Evolutionary conservation across 2,329 filamentous ascomycete species (phyloP).

Genomic region (Colletotrichum graminicola): DNA sequence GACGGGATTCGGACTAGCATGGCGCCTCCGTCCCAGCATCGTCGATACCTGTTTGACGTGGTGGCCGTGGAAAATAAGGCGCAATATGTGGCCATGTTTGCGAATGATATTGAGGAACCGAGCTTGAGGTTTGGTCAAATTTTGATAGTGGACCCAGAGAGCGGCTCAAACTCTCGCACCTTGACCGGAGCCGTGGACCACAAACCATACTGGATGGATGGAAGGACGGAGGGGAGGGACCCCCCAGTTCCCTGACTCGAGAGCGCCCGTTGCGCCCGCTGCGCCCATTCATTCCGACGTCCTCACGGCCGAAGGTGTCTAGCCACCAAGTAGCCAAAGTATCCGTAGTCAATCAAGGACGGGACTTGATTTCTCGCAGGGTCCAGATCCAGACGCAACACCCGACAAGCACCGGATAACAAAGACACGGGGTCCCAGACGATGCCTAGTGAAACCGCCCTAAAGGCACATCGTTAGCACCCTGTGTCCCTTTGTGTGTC

Average conservation of each 20-base stretch:
- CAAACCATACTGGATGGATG: neutral
- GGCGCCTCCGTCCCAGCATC: constrained; percentile 26
- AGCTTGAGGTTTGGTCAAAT: neutral
- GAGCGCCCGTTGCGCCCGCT: constrained; percentile 25
- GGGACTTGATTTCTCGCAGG: constrained; percentile 14
- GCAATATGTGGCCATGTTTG: neutral
- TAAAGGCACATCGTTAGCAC: neutral
- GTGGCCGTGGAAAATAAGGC: neutral
- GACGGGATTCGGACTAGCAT: constrained; percentile 30
- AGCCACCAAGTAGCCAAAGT: neutral
- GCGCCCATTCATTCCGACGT: constrained; percentile 8
- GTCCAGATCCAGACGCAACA: neutral
- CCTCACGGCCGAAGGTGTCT: constrained; percentile 16
- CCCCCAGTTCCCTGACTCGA: constrained; percentile 34
- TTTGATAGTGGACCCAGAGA: constrained; percentile 18
- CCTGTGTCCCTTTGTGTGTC: neutral
- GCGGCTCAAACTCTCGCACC: constrained; percentile 37
- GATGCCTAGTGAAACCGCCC: constrained; percentile 20
- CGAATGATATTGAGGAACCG: neutral
- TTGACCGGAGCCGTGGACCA: constrained; percentile 18
- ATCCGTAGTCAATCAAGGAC: neutral
- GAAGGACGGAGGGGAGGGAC: neutral
- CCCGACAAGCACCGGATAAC: constrained; percentile 6
- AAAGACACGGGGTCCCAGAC: constrained; percentile 17
- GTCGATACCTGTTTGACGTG: neutral